phyloP scores from a whole-genome alignment of 2,329 filamentous ascomycete species.

The Fusarium ambrosium region DNA sequence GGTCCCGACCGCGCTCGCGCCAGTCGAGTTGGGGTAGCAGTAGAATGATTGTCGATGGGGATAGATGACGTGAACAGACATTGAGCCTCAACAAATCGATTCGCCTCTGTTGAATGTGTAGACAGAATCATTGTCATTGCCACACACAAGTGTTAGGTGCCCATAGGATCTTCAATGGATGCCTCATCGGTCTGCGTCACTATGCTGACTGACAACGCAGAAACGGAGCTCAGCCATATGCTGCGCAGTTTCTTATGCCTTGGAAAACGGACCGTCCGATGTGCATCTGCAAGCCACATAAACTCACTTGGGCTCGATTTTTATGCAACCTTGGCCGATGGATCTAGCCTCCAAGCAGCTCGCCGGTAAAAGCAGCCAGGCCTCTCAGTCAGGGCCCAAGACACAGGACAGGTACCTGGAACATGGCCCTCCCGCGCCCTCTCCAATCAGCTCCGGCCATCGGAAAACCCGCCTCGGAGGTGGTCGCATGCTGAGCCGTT shows the following conservation, averaged over 20 bases:
- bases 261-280: slow-evolving; percentile 36
- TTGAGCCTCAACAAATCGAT: slow-evolving; percentile 19
- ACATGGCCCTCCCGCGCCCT: slow-evolving; percentile 20
- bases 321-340: slow-evolving; percentile 28
- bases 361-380: slow-evolving; percentile 8
- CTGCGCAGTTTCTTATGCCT: neutral
- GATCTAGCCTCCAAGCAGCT: slow-evolving; percentile 6
- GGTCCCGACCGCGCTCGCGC: slow-evolving; percentile 37
- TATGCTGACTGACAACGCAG: slow-evolving; percentile 22
- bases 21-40: slow-evolving; percentile 32
- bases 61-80: slow-evolving; percentile 18
- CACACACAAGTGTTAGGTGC: neutral
- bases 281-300: slow-evolving; percentile 37
- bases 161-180: neutral
- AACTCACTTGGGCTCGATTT: slow-evolving; percentile 29
- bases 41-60: slow-evolving; percentile 36
- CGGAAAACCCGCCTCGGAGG: slow-evolving; percentile 24
- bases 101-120: neutral
- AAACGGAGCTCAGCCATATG: slow-evolving; percentile 31
- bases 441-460: slow-evolving; percentile 36
- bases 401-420: slow-evolving; percentile 36
- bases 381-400: slow-evolving; percentile 12
- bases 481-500: slow-evolving; percentile 45
- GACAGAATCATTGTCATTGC: neutral
- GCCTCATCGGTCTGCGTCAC: neutral